These are phyloP conservation scores for Austroboletus rostrupii DNA, from an alignment of 1,284 basidiomycete species.

Conservation along the genomic window DNA sequence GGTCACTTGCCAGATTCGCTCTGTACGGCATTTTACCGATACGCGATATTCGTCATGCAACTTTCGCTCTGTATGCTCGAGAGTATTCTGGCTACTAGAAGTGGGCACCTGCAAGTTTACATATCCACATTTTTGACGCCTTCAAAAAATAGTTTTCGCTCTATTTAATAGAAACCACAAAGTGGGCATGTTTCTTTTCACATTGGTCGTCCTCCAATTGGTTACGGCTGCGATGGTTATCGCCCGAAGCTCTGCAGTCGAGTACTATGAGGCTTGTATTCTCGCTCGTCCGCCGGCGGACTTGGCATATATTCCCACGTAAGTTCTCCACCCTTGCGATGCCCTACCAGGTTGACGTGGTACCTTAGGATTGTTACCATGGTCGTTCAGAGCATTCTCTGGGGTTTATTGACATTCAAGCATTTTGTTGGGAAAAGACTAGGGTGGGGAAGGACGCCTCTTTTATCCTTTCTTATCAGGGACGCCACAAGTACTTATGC, in stretches of 20 bases:
- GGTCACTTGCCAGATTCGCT: neutral
- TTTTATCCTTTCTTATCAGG: constrained; percentile 17
- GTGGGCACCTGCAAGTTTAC: constrained; percentile 12
- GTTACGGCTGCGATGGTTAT: neutral
- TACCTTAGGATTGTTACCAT: constrained; percentile 4
- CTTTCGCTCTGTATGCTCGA: constrained; percentile 9
- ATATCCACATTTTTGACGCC: too few relatives aligned
- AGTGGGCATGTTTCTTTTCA: constrained; percentile 6
- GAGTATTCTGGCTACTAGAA: constrained; percentile 14
- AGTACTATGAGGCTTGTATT: constrained; percentile 14
- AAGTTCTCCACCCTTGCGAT: neutral
- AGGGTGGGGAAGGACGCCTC: constrained; percentile 13
- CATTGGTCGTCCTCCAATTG: constrained; percentile 11
- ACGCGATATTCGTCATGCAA: constrained; percentile 3
- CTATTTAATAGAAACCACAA: constrained; percentile 22
- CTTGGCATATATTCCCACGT: neutral
- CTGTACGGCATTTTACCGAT: constrained; percentile 18
- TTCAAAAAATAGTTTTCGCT: constrained; percentile 16
- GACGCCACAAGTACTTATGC: constrained; percentile 15
- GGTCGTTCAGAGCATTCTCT: constrained; percentile 6
- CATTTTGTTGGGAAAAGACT: neutral
- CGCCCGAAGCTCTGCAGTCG: neutral
- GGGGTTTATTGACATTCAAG: constrained; percentile 13
- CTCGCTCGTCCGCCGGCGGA: constrained; percentile 1
- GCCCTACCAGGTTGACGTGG: neutral